Percentiles rank a stretch among this genome's conserved stretches.
Conservation (phyloP, 495 filamentous ascomycete genomes). For the Neurospora sp. region DNA sequence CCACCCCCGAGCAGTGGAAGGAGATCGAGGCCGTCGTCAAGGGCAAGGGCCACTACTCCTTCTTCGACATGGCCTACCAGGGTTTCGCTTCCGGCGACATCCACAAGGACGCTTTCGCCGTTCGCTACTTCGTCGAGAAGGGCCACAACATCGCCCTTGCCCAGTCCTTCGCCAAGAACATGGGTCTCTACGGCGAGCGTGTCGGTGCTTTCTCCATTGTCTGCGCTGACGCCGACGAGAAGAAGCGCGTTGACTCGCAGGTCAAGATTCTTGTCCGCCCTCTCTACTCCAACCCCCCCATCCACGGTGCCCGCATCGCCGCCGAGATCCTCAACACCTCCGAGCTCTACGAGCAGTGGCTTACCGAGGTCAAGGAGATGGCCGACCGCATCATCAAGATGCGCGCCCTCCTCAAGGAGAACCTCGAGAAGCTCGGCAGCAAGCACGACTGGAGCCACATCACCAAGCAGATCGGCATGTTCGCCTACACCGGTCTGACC, state of each 20-base stretch:
- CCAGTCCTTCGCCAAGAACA: conserved; percentile 99
- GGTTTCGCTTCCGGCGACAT: conserved; percentile 93
- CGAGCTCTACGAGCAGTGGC: conserved; percentile 83
- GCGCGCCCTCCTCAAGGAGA: conserved; percentile 83
- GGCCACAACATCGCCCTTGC: conserved; percentile 82
- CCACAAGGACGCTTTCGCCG: conserved; percentile 82
- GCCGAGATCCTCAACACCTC: conserved; percentile 85
- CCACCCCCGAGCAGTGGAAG: conserved; percentile 85
- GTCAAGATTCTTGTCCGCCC: conserved; percentile 97
- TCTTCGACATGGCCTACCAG: conserved; percentile 99
- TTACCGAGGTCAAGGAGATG: conserved; percentile 96
- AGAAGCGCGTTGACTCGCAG: conserved; percentile 93
- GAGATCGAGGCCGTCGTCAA: conserved; percentile 85
- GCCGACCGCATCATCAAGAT: conserved; percentile 98
- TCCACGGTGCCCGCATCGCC: conserved; percentile 92
- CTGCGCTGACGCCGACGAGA: conserved; percentile 74
- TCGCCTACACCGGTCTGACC: conserved; percentile 91
- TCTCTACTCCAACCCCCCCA: conserved; percentile 94
- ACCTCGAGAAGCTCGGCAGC: conserved; percentile 87
- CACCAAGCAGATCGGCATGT: conserved; percentile 98
- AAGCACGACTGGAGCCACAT: conserved; percentile 98
- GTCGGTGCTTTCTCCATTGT: conserved; percentile 94
- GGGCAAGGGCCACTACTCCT: conserved; percentile 79
- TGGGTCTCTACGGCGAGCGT: conserved; percentile 98
- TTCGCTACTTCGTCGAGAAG: conserved; percentile 83